phyloP scores from a whole-genome alignment of 129 eudicot species.

The sunflower (Helianthus annuus) region HanXRQr2.0-SUNRISE NC_035436.2:65734427-65734926 shows the following conservation, averaged over 20 bases:
- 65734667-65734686: not conserved
- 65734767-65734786: not conserved
- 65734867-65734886: not conserved
- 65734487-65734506: not conserved
- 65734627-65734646: not conserved
- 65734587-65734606: not conserved
- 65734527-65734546: not conserved
- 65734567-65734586: not conserved
- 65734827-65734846: slow-evolving; percentile 5
- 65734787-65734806: not conserved
- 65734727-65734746: slow-evolving; percentile 21
- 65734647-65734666: not conserved
- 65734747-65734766: not conserved
- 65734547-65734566: not conserved
- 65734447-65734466: not conserved
- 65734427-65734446: not conserved
- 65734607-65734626: not conserved
- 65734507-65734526: slow-evolving; percentile 19
- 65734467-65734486: slow-evolving; percentile 28
- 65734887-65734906: not conserved
- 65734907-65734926: not conserved
- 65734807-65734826: not conserved
- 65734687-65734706: not conserved
- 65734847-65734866: not conserved
- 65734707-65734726: not conserved